These are phyloP conservation scores for Capsella rubella DNA, from an alignment of 441 rosid genomes.

Conservation along the genomic window DNA sequence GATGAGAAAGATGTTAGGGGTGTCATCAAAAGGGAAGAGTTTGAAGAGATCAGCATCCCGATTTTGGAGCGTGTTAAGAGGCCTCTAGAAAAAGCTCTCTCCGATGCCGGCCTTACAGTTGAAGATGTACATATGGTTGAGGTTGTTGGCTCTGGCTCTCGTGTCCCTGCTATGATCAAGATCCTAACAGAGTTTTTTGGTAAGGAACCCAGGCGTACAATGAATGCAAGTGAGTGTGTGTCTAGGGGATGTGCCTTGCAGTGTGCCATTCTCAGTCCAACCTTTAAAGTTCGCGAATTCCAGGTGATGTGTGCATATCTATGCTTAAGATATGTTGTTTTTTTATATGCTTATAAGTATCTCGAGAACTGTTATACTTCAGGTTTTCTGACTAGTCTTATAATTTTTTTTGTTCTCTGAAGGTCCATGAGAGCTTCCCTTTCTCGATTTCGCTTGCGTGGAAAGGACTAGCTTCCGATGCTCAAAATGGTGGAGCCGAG, in stretches of 20 bases:
- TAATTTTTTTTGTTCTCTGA: slow-evolving; percentile 15
- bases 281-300: slow-evolving; percentile 95
- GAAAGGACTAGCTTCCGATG: slow-evolving; percentile 76
- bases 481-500: slow-evolving; percentile 69
- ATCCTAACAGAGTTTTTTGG: slow-evolving; percentile 90
- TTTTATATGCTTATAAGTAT: neutral
- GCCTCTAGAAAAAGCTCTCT: slow-evolving; percentile 90
- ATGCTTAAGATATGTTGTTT: neutral
- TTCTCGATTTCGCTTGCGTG: slow-evolving; percentile 77
- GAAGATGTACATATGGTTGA: slow-evolving; percentile 87
- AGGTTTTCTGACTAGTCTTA: slow-evolving; percentile 10
- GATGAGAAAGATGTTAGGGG: slow-evolving; percentile 97
- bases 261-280: slow-evolving; percentile 98
- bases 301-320: slow-evolving; percentile 59
- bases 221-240: slow-evolving; percentile 99
- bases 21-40: slow-evolving; percentile 85
- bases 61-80: slow-evolving; percentile 91
- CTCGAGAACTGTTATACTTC: neutral
- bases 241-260: slow-evolving; percentile 90
- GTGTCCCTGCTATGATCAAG: slow-evolving; percentile 82
- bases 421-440: slow-evolving; percentile 97
- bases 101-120: slow-evolving; percentile 80
- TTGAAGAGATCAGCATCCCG: slow-evolving; percentile 83
- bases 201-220: slow-evolving; percentile 94
- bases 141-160: slow-evolving; percentile 92